Evolutionary conservation across 805 yeast species (phyloP), one percentile per base, ranked within the genome.

Genomic region (Nakazawaea pomicola): DNA sequence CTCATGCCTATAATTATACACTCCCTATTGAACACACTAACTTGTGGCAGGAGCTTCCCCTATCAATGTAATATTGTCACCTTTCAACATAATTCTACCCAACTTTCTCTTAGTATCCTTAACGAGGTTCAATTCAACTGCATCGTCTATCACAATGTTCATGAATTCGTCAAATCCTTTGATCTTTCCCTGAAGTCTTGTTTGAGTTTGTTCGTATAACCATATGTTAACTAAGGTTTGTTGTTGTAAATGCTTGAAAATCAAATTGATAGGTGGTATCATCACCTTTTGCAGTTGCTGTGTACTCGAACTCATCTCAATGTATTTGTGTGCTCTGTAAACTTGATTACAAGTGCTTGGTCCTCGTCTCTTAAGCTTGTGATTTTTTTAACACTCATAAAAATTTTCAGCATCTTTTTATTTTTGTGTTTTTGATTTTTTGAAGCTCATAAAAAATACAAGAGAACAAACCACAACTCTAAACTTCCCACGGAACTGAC

Each of bases 161-260:
- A 93, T 95, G 55, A 90, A 91, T 65, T 95, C 99, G 61, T 93
- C 99, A 61, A 95, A 91, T 1, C 99, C 99, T 46, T 82, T 70
- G 23, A 93, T 80, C 46, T 72, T 76, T 1, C 99, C 99, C 51
- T 83, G 85, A 23, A 91, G 75, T 49, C 95, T 70, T 49, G 72
- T 70, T 16, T 78, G 79, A 0, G 80, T 74, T 60, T 93, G 96
- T 54, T 93, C 98, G 50, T 73, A 89, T 9, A 93, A 67, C 97
- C 97, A 91, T 27, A 93, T 77, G 6, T 82, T 76, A 25, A 93
- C 97, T 15, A 68, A 64, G 1, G 84, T 67, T 52, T 86, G 91
- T 51, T 84, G 84, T 59, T 90, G 96, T 47, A 91, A 71, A 56
- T 77, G 84, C 59, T 84, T 83, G 70, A 90, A 93, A 36, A 93